These are phyloP conservation scores for Nakaseomyces delphensis DNA, from an alignment of 1,139 yeast genomes.

Conservation along the genomic window DNA sequence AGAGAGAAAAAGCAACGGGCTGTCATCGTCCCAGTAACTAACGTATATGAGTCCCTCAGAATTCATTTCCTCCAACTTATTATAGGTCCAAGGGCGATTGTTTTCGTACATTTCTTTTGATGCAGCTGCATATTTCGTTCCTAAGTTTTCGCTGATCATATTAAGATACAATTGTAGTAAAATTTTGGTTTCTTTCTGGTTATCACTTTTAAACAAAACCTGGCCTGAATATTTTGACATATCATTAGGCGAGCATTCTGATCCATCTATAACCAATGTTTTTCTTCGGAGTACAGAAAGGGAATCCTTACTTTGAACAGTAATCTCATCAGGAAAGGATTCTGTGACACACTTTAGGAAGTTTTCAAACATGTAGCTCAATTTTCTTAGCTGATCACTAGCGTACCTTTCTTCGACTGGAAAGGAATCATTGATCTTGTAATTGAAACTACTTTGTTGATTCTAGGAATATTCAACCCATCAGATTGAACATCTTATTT, in stretches of 20 bases:
- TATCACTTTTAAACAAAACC: not conserved
- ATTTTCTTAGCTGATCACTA: too few species aligned
- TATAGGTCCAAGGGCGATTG: constrained; percentile 18
- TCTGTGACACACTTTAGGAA: not conserved
- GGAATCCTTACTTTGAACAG: not conserved
- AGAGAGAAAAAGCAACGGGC: constrained; percentile 17
- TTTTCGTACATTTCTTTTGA: constrained; percentile 18
- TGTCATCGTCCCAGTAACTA: constrained; percentile 13
- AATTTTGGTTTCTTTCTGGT: not conserved
- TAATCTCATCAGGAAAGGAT: not conserved
- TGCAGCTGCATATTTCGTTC: constrained; percentile 17
- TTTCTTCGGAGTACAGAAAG: not conserved
- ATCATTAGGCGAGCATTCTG: not conserved
- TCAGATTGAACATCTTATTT: too few species aligned
- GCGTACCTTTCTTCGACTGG: too few species aligned
- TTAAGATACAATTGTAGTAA: constrained; percentile 7
- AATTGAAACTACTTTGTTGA: too few species aligned
- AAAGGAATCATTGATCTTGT: too few species aligned
- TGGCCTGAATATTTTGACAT: not conserved
- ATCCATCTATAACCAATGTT: not conserved
- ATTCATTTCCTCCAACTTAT: constrained; percentile 25
- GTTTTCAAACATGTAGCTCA: not conserved
- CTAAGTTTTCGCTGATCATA: constrained; percentile 22
- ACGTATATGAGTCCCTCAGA: constrained; percentile 23
- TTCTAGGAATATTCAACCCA: too few species aligned